Conservation (phyloP, 1,284 basidiomycete genomes). For the Coniferiporia weirii region DNA sequence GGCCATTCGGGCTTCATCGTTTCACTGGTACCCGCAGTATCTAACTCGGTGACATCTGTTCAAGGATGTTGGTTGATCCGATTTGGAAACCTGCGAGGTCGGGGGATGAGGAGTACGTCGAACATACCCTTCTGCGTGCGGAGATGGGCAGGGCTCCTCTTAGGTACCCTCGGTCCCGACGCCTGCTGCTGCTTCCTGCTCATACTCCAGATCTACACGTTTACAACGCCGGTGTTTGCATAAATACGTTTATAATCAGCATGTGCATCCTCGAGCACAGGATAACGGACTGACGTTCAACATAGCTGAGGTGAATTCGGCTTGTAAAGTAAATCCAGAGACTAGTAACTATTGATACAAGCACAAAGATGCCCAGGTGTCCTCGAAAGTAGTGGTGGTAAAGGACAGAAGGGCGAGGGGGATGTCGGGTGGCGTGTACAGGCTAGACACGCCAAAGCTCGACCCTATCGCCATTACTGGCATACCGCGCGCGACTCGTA, state of each 20-base stretch:
- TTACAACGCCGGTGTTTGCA: background rate
- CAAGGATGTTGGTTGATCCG: background rate
- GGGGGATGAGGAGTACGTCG: background rate
- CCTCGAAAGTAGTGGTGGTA: background rate
- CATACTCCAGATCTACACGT: conserved; percentile 89
- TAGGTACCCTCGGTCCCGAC: conserved; percentile 91
- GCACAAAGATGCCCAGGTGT: background rate
- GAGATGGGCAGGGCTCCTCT: conserved; percentile 96
- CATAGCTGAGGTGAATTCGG: conserved; percentile 27
- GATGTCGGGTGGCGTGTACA: background rate
- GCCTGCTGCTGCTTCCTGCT: conserved; percentile 76
- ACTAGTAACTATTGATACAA: background rate
- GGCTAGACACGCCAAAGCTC: too few relatives aligned
- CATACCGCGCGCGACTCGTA: too few relatives aligned
- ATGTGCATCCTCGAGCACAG: background rate
- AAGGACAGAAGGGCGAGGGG: background rate
- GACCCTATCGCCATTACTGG: too few relatives aligned
- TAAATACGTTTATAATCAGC: conserved; percentile 13
- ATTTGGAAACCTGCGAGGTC: background rate
- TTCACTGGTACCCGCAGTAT: conserved; percentile 59
- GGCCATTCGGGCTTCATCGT: conserved; percentile 97
- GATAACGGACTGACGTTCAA: conserved; percentile 36
- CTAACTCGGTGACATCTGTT: conserved; percentile 92
- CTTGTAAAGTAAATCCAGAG: background rate
- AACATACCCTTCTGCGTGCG: conserved; percentile 95